phyloP scores from a whole-genome alignment of 352 stramenopile species.

The Saprolegnia parasitica region DNA sequence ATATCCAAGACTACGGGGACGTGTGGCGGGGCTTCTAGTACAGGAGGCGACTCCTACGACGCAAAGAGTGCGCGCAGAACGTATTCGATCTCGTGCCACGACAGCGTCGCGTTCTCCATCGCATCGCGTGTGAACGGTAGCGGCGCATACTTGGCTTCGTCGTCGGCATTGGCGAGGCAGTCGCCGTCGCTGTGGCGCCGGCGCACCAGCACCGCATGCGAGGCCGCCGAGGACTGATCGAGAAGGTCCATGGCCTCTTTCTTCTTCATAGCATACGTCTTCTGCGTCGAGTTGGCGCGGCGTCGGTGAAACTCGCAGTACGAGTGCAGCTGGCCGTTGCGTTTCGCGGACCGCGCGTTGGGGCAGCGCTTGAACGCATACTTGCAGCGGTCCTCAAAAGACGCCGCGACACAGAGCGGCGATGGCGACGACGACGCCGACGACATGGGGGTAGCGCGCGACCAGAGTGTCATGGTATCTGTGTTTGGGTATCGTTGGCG shows the following conservation, averaged over 20 bases:
- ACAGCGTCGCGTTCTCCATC: not conserved
- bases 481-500: too few species aligned
- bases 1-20: too few species aligned
- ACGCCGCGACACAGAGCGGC: not conserved
- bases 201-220: too few species aligned
- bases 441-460: too few species aligned
- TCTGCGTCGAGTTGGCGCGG: constrained; percentile 8
- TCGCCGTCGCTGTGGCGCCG: too few species aligned
- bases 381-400: not conserved
- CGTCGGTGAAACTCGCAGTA: constrained; percentile 13
- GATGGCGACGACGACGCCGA: too few species aligned
- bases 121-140: not conserved
- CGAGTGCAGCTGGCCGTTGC: constrained; percentile 10
- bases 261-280: not conserved
- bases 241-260: constrained; percentile 3
- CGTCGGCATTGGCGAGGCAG: not conserved
- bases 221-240: not conserved
- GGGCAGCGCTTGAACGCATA: constrained; percentile 12
- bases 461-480: too few species aligned
- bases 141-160: not conserved
- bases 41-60: not conserved
- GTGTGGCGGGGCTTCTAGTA: too few species aligned
- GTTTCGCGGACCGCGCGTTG: constrained; percentile 2
- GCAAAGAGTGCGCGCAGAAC: not conserved
- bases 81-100: constrained; percentile 11